These are phyloP conservation scores for Pythium sp. DNA, from an alignment of 352 stramenopile genomes.

Conservation along the genomic window DNA sequence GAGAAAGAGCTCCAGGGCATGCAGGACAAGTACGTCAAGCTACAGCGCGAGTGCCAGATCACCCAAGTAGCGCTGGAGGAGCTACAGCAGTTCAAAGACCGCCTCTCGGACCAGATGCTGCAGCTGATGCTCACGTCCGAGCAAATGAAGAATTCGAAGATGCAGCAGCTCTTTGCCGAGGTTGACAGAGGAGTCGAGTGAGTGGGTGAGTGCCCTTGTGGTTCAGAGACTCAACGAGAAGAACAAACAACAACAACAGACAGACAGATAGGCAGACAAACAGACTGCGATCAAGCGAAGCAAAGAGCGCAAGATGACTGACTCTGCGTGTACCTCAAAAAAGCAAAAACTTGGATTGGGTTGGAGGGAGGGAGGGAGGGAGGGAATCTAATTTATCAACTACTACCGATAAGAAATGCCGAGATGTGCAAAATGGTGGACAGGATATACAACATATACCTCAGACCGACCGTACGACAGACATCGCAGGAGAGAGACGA, in stretches of 20 bases:
- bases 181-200: conserved; percentile 28
- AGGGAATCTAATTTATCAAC: conserved; percentile 38
- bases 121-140: conserved; percentile 66
- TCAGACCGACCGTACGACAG: not conserved
- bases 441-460: conserved; percentile 7
- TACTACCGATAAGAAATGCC: conserved; percentile 20
- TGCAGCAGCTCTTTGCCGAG: conserved; percentile 74
- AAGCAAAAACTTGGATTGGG: conserved; percentile 22
- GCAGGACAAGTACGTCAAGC: conserved; percentile 27
- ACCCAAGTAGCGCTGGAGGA: conserved; percentile 73
- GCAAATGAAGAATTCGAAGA: conserved; percentile 64
- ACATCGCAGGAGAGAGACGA: not conserved
- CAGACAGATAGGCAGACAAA: not conserved
- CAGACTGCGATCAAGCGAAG: not conserved
- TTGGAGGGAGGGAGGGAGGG: not conserved
- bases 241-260: not conserved
- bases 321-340: conserved; percentile 16
- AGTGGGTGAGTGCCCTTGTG: not conserved
- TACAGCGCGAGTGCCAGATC: conserved; percentile 51
- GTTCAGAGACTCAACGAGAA: not conserved
- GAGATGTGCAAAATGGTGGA: conserved; percentile 7
- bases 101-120: conserved; percentile 73
- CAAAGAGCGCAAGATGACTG: not conserved
- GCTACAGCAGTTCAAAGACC: conserved; percentile 67
- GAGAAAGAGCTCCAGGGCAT: conserved; percentile 37